A percentile compares a stretch with the other conserved stretches of the same genome.
These are phyloP conservation scores for Wickerhamiella siamensis DNA, from an alignment of 805 yeast genomes.

Conservation along the genomic window DNA sequence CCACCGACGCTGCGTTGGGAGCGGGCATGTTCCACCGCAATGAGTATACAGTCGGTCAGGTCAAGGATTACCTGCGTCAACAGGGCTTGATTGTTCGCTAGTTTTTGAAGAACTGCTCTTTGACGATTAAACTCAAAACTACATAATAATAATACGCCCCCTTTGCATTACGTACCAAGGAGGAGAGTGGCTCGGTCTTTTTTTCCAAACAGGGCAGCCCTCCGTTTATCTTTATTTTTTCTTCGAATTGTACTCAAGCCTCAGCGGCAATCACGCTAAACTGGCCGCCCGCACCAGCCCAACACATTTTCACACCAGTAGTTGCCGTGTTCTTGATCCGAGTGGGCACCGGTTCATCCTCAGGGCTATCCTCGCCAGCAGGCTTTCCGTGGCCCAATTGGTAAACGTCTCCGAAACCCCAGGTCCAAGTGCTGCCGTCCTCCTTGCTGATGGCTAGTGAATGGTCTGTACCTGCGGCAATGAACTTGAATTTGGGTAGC, in stretches of 20 bases:
- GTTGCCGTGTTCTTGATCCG: conserved; percentile 91
- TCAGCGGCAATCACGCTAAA: conserved; percentile 78
- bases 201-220: no score
- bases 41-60: conserved; percentile 76
- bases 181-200: no score
- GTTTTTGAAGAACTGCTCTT: no score
- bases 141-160: not conserved
- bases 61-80: conserved; percentile 49
- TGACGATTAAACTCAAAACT: not conserved
- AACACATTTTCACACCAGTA: conserved; percentile 50
- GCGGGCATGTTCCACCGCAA: conserved; percentile 98
- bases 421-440: conserved; percentile 76
- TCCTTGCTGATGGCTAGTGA: conserved; percentile 61
- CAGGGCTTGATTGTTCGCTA: conserved; percentile 46
- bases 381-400: conserved; percentile 87
- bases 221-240: no score
- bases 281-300: conserved; percentile 93
- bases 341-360: conserved; percentile 77
- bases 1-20: conserved; percentile 92
- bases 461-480: conserved; percentile 87
- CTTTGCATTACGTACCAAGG: no score
- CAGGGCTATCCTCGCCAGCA: conserved; percentile 70
- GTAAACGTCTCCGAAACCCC: conserved; percentile 98
- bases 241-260: conserved; percentile 16
- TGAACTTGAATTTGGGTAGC: conserved; percentile 42